Evolutionary conservation across 2,329 filamentous ascomycete genomes (phyloP).

Genomic region (Alternaria postmessia): DNA sequence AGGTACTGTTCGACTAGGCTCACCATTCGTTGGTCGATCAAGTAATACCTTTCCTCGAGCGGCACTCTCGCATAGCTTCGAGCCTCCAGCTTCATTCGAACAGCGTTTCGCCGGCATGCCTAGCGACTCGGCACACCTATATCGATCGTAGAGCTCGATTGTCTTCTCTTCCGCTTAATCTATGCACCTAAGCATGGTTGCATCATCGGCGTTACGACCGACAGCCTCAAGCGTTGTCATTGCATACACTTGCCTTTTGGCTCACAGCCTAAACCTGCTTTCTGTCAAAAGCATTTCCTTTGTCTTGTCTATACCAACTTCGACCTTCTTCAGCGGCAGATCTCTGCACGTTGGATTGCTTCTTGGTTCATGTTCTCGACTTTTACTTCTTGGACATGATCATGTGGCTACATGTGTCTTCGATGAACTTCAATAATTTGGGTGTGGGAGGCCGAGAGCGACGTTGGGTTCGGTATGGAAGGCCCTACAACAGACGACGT

Average conservation of each 20-base stretch:
- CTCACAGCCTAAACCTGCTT: constrained; percentile 30
- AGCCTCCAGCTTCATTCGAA: constrained; percentile 50
- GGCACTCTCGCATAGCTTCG: constrained; percentile 48
- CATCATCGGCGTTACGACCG: constrained; percentile 47
- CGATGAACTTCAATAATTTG: constrained; percentile 38
- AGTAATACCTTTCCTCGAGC: constrained; percentile 59
- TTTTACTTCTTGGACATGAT: constrained; percentile 35
- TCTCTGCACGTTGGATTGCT: constrained; percentile 18
- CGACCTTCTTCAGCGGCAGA: constrained; percentile 27
- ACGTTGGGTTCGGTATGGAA: not conserved
- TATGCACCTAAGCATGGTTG: constrained; percentile 35
- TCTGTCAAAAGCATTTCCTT: constrained; percentile 44
- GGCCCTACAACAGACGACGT: not conserved
- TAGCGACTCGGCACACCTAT: constrained; percentile 33
- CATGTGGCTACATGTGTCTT: constrained; percentile 38
- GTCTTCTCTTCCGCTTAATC: constrained; percentile 29
- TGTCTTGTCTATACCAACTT: constrained; percentile 38
- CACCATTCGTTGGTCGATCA: constrained; percentile 55
- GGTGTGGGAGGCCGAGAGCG: constrained; percentile 9
- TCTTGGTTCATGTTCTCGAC: constrained; percentile 25
- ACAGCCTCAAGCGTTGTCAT: constrained; percentile 32
- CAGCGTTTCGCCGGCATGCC: constrained; percentile 47
- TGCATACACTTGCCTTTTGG: constrained; percentile 32
- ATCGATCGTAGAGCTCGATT: constrained; percentile 32
- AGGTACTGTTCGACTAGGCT: constrained; percentile 56